Conservation (phyloP, 2,329 filamentous ascomycete species). For the Colletotrichum sansevieriae region DNA sequence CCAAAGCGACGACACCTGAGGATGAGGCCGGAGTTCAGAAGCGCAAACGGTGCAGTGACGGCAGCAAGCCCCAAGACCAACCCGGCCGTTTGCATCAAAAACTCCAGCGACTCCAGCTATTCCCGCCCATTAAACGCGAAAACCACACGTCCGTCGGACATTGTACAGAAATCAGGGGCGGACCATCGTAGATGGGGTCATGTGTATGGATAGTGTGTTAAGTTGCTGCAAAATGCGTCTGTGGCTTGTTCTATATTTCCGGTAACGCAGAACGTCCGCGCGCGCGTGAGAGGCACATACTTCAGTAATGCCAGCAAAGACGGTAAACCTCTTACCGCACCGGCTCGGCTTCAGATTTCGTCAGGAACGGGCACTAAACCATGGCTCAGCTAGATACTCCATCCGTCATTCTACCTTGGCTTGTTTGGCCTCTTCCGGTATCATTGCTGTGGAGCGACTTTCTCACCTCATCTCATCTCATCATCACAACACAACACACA, state of each 20-base stretch:
- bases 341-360: slow-evolving; percentile 32
- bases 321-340: slow-evolving; percentile 3
- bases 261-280: too few relatives aligned
- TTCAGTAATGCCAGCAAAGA: neutral
- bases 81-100: neutral
- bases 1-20: neutral
- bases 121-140: slow-evolving; percentile 31
- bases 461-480: neutral
- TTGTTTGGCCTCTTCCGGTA: slow-evolving; percentile 4
- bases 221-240: slow-evolving; percentile 6
- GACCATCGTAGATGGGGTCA: slow-evolving; percentile 10
- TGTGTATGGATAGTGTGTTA: slow-evolving; percentile 1
- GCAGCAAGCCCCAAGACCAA: neutral
- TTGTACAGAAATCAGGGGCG: neutral
- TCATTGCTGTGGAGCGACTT: slow-evolving; percentile 21
- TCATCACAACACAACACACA: neutral
- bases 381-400: too few relatives aligned
- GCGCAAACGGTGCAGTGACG: neutral
- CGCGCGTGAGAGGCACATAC: too few relatives aligned
- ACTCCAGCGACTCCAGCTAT: neutral
- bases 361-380: slow-evolving; percentile 2
- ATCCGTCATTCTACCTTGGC: too few relatives aligned
- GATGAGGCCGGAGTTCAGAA: neutral
- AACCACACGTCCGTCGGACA: slow-evolving; percentile 38
- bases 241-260: slow-evolving; percentile 14